Evolutionary conservation across 257 asterid species (phyloP), one percentile per base, ranked within the genome.

Genomic region (Jasminum sambac): DNA sequence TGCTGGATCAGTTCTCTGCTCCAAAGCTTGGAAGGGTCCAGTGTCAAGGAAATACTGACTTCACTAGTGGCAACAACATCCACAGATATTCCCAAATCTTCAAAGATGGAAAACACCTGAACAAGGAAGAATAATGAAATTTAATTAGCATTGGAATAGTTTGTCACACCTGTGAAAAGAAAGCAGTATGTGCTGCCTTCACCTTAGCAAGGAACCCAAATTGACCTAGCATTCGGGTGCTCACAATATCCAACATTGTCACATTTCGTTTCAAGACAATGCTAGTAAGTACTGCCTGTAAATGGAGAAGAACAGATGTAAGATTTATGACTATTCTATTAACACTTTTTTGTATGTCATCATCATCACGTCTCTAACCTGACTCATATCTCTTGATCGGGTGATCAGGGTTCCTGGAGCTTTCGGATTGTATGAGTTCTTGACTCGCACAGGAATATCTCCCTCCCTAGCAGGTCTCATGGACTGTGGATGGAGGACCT

Each of bases 391-490:
- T 82, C 98, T 86, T 63, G 85, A 43, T 76, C 88, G 83, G 64
- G 88, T 86, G 67, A 92, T 92, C 62, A 89, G 87, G 68, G 96
- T 92, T 70, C 98, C 96, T 9, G 96, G 95, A 80, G 98, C 96
- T 81, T 81, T 87, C 10, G 98, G 90, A 78, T 92, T 92, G 63
- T 89, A 92, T 0, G 96, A 92, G 83, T 92, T 89, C 80, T 92
- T 92, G 74, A 89, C 96, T 78, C 98, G 85, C 55, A 92, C 98
- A 16, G 98, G 96, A 77, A 92, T 86, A 78, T 83, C 94, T 64
- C 92, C 98, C 79, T 92, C 98, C 78, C 96, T 90, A 57, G 96
- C 98, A 70, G 98, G 96, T 74, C 90, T 85, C 98, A 92, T 92
- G 68, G 98, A 92, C 85, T 86, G 96, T 65, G 98, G 98, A 83